Conservation (phyloP, 2,329 filamentous ascomycete genomes). For the Neoarthrinium moseri region DNA sequence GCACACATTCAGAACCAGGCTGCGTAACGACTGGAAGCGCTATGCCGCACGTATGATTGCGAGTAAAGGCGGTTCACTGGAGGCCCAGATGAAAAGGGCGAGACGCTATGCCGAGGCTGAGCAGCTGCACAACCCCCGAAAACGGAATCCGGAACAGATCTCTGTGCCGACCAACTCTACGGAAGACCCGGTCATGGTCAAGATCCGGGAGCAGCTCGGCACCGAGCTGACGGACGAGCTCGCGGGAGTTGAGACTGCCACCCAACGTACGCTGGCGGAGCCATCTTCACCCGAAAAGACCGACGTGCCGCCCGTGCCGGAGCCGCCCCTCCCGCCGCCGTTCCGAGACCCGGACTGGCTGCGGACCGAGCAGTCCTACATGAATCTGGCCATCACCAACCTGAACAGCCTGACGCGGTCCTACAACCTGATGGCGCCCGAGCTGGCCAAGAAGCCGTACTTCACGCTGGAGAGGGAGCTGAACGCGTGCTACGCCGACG, state of each 20-base stretch:
- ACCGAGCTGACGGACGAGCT: constrained; percentile 14
- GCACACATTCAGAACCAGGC: constrained; percentile 67
- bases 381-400: constrained; percentile 65
- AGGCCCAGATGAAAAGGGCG: constrained; percentile 71
- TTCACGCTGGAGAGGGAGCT: constrained; percentile 82
- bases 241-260: constrained; percentile 1
- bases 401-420: constrained; percentile 79
- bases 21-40: constrained; percentile 81
- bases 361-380: constrained; percentile 16
- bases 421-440: constrained; percentile 94
- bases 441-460: constrained; percentile 90
- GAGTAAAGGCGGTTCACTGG: constrained; percentile 70
- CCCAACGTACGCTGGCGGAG: constrained; percentile 9
- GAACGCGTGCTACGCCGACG: constrained; percentile 76
- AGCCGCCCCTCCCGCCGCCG: constrained; percentile 47
- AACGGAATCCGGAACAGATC: constrained; percentile 43
- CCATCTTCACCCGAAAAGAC: not conserved
- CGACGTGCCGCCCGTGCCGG: not conserved
- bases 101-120: constrained; percentile 76
- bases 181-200: constrained; percentile 47
- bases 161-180: constrained; percentile 45
- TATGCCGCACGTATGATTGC: constrained; percentile 79
- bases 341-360: constrained; percentile 63
- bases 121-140: constrained; percentile 58
- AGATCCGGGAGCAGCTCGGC: constrained; percentile 35